Conservation (phyloP, 2,329 filamentous ascomycete genomes). For the Metarhizium anisopliae region DNA sequence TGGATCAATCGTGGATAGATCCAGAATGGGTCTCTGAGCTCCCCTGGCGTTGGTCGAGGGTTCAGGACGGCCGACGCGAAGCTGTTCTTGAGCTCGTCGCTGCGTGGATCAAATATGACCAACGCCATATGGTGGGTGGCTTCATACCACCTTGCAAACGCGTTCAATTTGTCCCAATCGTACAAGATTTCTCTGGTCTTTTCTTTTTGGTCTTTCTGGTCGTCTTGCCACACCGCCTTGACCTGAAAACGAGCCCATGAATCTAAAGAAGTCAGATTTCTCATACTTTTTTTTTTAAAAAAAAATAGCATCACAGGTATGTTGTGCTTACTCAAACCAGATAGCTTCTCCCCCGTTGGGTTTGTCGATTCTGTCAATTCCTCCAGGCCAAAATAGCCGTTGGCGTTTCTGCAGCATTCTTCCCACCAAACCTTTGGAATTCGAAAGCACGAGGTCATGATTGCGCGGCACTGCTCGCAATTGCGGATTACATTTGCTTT, state of each 20-base stretch:
- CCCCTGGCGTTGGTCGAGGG: neutral
- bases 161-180: slow-evolving; percentile 26
- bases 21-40: slow-evolving; percentile 26
- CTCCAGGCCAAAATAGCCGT: slow-evolving; percentile 10
- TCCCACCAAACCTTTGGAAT: slow-evolving; percentile 7
- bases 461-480: neutral
- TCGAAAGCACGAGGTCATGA: neutral
- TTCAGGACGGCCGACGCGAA: neutral
- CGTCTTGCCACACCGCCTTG: neutral
- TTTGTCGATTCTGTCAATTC: neutral
- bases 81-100: slow-evolving; percentile 2
- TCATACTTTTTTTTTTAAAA: neutral
- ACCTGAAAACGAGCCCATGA: slow-evolving; percentile 5
- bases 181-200: slow-evolving; percentile 12
- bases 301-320: neutral
- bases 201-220: neutral
- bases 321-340: neutral
- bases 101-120: slow-evolving; percentile 21
- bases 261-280: neutral
- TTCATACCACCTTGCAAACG: slow-evolving; percentile 18
- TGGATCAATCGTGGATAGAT: slow-evolving; percentile 21
- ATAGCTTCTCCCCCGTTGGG: neutral
- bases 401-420: slow-evolving; percentile 2
- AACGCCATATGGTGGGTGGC: slow-evolving; percentile 15
- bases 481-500: neutral